Conservation (phyloP, 108 stramenopile genomes). For the Cylindrotheca closterium region DNA sequence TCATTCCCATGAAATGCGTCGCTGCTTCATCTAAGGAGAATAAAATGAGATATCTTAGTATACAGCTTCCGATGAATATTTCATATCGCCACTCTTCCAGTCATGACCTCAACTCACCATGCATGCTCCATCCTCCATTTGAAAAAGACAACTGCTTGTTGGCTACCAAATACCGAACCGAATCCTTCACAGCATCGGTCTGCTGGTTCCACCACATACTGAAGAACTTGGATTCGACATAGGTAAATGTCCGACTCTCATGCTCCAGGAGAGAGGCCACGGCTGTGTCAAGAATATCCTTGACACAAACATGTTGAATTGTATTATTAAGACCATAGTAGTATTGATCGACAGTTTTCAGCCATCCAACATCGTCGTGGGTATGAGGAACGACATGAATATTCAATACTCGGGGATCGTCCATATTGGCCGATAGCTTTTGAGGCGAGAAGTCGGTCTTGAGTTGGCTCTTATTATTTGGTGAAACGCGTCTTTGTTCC, state of each 20-base stretch:
- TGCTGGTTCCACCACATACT: conserved; percentile 89
- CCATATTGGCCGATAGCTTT: neutral
- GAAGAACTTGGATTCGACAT: conserved; percentile 92
- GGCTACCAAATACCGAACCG: conserved; percentile 58
- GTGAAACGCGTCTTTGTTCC: no score
- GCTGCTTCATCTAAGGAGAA: conserved; percentile 86
- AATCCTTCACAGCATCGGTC: conserved; percentile 24
- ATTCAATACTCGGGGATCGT: conserved; percentile 38
- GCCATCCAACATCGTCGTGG: conserved; percentile 90
- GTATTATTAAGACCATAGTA: conserved; percentile 74
- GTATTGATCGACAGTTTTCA: conserved; percentile 94
- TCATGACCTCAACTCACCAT: no score
- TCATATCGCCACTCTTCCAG: no score
- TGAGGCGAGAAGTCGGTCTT: no score
- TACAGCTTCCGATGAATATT: no score
- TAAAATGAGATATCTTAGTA: no score
- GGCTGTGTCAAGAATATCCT: conserved; percentile 73
- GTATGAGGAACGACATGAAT: conserved; percentile 87
- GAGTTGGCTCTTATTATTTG: no score
- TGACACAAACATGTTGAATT: conserved; percentile 77
- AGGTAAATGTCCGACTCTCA: conserved; percentile 82
- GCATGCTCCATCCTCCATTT: conserved; percentile 98
- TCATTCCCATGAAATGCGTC: conserved; percentile 93
- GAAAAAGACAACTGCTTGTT: conserved; percentile 76
- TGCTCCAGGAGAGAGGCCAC: conserved; percentile 62